Percentiles rank a stretch among this genome's conserved stretches.
These are phyloP conservation scores for Gonapodya prolifera DNA, from an alignment of 192 early-diverging fungal genomes.

Conservation along the genomic window DNA sequence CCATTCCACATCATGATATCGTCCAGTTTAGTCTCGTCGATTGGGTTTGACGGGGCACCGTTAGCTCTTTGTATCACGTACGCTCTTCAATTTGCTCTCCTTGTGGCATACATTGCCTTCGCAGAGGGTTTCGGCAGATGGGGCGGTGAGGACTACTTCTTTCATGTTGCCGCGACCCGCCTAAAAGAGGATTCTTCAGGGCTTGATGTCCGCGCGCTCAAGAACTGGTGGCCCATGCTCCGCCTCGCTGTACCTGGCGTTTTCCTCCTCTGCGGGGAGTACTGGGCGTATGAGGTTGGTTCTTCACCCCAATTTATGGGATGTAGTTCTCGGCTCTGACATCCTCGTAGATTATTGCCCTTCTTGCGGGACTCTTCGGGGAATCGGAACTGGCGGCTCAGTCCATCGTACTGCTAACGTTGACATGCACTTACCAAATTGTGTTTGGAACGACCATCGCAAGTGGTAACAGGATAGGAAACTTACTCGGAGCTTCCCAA, in stretches of 20 bases:
- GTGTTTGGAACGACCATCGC: background rate
- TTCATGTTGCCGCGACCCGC: too few species aligned
- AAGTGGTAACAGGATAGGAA: background rate
- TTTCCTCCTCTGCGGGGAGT: constrained; percentile 1
- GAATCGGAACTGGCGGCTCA: background rate
- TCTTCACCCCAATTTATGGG: background rate
- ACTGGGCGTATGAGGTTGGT: constrained; percentile 4
- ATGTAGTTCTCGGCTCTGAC: background rate
- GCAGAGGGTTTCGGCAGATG: background rate
- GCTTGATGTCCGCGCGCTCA: background rate
- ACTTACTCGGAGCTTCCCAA: background rate
- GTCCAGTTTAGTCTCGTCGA: background rate
- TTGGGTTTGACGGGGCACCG: background rate
- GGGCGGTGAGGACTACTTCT: too few species aligned
- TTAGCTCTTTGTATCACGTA: background rate
- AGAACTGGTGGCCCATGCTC: background rate
- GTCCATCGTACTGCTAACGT: background rate
- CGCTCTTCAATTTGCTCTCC: background rate
- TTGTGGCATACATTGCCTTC: background rate
- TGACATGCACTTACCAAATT: background rate
- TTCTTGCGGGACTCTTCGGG: background rate
- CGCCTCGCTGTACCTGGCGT: constrained; percentile 1
- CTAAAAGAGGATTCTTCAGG: background rate
- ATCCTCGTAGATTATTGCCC: background rate
- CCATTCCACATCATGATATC: background rate